Conservation (phyloP, 345 rosid species). For the Lagerstroemia speciosa region DNA sequence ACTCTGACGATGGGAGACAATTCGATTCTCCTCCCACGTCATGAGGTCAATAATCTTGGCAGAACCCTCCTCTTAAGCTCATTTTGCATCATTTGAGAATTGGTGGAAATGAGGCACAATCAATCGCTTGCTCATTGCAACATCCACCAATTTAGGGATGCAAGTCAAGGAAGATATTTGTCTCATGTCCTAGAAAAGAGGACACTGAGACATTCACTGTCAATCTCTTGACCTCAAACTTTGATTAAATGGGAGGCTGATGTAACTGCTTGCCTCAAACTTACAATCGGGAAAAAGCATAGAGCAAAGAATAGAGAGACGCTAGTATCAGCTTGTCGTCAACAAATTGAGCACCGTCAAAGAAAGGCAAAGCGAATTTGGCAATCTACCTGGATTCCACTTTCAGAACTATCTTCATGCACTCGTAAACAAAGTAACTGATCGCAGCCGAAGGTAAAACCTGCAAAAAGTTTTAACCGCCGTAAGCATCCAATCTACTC, state of each 20-base stretch:
- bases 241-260: neutral
- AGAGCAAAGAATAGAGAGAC: neutral
- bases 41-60: too few relatives aligned
- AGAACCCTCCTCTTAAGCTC: too few relatives aligned
- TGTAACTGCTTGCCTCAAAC: neutral
- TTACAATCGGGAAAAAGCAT: neutral
- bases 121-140: too few relatives aligned
- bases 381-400: slow-evolving; percentile 41
- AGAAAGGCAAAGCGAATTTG: neutral
- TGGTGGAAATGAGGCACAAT: too few relatives aligned
- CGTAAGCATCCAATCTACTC: neutral
- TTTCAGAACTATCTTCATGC: slow-evolving; percentile 82
- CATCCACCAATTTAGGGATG: too few relatives aligned
- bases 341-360: neutral
- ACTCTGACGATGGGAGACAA: too few relatives aligned
- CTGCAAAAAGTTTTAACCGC: slow-evolving; percentile 22
- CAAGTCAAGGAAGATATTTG: too few relatives aligned
- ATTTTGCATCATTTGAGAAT: too few relatives aligned
- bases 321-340: neutral
- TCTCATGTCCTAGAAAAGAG: too few relatives aligned
- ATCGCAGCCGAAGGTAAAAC: slow-evolving; percentile 90
- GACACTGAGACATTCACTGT: too few relatives aligned
- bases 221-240: neutral
- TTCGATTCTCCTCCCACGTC: too few relatives aligned
- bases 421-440: slow-evolving; percentile 78